A percentile compares a stretch with the other conserved stretches of the same genome.
phyloP scores from a whole-genome alignment of 2,329 filamentous ascomycete species.

The Colletotrichum melonis region DNA sequence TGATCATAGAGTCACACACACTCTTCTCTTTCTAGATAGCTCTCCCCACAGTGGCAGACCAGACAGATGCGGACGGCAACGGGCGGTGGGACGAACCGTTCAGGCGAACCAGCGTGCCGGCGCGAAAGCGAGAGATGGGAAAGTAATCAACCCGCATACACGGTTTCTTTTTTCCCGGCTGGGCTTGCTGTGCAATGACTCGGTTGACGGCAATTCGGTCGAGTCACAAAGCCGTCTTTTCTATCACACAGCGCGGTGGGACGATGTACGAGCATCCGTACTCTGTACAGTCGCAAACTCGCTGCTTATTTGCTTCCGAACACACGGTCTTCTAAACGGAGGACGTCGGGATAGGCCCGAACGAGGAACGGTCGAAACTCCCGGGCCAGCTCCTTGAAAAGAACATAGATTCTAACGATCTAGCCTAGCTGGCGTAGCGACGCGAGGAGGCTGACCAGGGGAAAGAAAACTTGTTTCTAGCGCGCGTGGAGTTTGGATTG shows the following conservation, averaged over 20 bases:
- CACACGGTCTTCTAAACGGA: neutral
- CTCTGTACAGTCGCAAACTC: neutral
- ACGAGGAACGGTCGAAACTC: neutral
- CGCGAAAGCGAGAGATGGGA: neutral
- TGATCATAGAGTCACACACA: neutral
- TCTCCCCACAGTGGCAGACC: neutral
- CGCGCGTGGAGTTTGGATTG: neutral
- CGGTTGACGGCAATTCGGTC: neutral
- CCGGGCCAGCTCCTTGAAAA: neutral
- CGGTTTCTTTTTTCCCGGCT: neutral
- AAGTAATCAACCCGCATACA: neutral
- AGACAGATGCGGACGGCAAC: neutral
- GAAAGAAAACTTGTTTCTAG: neutral
- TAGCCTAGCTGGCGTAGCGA: neutral
- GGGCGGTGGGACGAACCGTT: neutral
- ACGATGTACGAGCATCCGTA: neutral
- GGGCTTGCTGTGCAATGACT: neutral
- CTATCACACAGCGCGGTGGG: neutral
- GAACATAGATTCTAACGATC: neutral
- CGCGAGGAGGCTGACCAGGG: neutral
- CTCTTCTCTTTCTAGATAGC: neutral
- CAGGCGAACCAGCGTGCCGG: neutral
- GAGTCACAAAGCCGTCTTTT: neutral
- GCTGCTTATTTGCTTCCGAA: neutral
- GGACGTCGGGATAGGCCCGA: neutral